Evolutionary conservation across 305 asterid genomes (phyloP).

Genomic region (Fraxinus platypoda): DNA sequence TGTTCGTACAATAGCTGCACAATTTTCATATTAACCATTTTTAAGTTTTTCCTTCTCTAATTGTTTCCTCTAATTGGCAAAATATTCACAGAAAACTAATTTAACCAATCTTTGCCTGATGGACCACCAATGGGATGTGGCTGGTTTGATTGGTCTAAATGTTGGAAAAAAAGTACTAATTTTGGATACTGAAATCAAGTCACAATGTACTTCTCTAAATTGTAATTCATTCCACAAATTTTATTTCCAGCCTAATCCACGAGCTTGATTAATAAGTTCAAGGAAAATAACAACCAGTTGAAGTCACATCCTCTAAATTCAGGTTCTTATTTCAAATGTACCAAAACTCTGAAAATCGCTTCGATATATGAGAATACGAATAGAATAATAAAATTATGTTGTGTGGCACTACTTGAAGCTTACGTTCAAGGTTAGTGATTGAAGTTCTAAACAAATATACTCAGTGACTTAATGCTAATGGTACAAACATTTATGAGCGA

Average conservation of each 20-base stretch:
- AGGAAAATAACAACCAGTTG: neutral
- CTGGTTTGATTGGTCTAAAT: constrained; percentile 24
- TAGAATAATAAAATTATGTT: neutral
- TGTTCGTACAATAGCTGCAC: neutral
- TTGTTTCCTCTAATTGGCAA: neutral
- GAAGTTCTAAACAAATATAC: neutral
- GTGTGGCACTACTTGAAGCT: neutral
- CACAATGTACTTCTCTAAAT: neutral
- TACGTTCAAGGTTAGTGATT: neutral
- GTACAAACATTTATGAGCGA: neutral
- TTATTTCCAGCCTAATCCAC: neutral
- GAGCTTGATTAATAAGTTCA: neutral
- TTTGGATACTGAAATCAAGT: neutral
- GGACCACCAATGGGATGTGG: constrained; percentile 34
- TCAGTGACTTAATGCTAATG: neutral
- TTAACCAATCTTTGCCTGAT: constrained; percentile 8
- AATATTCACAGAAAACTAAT: constrained; percentile 12
- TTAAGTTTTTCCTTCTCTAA: neutral
- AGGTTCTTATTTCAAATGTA: neutral
- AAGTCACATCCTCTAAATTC: neutral
- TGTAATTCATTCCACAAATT: neutral
- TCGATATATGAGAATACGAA: neutral
- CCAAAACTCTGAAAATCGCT: neutral
- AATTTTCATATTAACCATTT: neutral
- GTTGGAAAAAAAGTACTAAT: neutral